Conservation (phyloP, 805 yeast species). For the Saturnispora silvae region DNA sequence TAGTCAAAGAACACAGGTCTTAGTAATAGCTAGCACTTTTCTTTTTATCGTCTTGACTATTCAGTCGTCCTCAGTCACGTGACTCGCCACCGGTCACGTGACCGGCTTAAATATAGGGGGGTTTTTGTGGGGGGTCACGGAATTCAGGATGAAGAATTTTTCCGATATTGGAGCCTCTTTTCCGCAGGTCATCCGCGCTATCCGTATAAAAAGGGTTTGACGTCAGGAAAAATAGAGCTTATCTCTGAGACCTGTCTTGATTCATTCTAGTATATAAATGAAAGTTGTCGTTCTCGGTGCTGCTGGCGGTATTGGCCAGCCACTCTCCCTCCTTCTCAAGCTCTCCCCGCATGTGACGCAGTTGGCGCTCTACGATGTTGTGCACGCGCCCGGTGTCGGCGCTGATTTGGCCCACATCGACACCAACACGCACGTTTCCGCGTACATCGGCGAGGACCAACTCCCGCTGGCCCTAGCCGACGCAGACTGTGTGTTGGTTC, state of each 20-base stretch:
- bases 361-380: constrained; percentile 76
- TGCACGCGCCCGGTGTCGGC: constrained; percentile 77
- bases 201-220: no score
- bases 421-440: constrained; percentile 16
- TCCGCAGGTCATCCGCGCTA: no score
- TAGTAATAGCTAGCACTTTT: not conserved
- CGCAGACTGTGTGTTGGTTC: constrained; percentile 43
- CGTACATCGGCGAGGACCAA: constrained; percentile 18
- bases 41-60: not conserved
- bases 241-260: no score
- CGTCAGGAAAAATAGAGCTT: no score
- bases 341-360: constrained; percentile 52
- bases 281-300: constrained; percentile 83
- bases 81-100: no score
- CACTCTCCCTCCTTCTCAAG: constrained; percentile 73
- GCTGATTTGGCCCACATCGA: constrained; percentile 81
- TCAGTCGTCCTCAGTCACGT: no score
- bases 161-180: no score
- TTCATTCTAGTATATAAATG: no score
- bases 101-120: no score
- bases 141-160: no score
- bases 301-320: constrained; percentile 93
- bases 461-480: constrained; percentile 34
- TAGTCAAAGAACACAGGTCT: constrained; percentile 20
- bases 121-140: no score